Evolutionary conservation across 306 rosid genomes (phyloP).

Genomic region (Inga laurina): DNA sequence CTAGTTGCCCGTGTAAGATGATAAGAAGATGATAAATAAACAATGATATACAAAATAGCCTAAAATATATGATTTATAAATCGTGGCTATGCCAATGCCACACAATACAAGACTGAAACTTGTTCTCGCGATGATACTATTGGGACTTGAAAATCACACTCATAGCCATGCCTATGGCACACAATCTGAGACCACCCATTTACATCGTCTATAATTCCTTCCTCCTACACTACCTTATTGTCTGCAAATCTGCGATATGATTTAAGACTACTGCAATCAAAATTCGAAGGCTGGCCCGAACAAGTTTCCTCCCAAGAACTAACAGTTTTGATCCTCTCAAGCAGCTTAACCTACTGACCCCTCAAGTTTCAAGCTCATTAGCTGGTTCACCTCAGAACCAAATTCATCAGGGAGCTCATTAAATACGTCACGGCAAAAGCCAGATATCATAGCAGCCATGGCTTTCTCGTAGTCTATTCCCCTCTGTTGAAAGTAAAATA

Average conservation of each 20-base stretch:
- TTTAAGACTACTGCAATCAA: constrained; percentile 8
- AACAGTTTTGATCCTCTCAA: neutral
- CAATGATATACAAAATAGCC: neutral
- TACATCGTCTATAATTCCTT: constrained; percentile 23
- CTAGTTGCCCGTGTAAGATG: neutral
- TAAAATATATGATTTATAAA: neutral
- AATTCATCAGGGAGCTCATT: constrained; percentile 96
- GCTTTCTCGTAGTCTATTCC: constrained; percentile 91
- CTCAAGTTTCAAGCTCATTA: constrained; percentile 97
- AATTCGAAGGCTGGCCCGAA: constrained; percentile 14
- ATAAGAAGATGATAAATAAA: neutral
- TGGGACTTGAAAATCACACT: neutral
- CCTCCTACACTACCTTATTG: neutral
- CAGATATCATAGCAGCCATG: constrained; percentile 98
- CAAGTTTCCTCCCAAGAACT: constrained; percentile 29
- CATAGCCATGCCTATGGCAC: neutral
- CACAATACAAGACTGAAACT: neutral
- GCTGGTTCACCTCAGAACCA: constrained; percentile 93
- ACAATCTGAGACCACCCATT: constrained; percentile 18
- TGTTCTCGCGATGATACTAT: neutral
- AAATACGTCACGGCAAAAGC: constrained; percentile 90
- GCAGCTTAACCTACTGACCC: constrained; percentile 74
- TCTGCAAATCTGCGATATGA: neutral
- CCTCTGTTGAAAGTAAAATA: constrained; percentile 92
- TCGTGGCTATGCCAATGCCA: neutral